Base-by-base conservation (phyloP, 2,329 filamentous ascomycete species). In the Exophiala sp. region DNA sequence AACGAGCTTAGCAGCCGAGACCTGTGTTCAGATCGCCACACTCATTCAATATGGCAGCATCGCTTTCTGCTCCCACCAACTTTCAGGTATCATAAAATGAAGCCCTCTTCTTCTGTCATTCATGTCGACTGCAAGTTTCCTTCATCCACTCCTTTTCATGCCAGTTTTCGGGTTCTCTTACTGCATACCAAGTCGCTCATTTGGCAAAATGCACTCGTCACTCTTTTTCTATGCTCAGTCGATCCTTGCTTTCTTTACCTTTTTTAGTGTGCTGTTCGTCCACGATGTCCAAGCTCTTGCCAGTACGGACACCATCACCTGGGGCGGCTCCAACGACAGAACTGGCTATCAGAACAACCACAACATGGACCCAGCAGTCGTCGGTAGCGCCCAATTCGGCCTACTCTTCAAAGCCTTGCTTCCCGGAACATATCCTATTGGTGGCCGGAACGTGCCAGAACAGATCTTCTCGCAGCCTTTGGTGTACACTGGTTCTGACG, bases 361-460 rank as follows among this genome's bases (percentile, higher is more conserved):
- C 64, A 85, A 85, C 66, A 80, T 85, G 76, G 80, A 85, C 62
- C 82, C 82, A 1, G 72, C 77, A 11, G 69, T 84, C 7, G 80
- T 85, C 2, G 75, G 71, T 38, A 80, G 78, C 51, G 66, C 75
- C 2, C 73, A 79, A 47, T 85, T 75, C 60, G 71, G 71, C 32
- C 67, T 67, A 20, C 61, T 73, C 3, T 68, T 71, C 35, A 70
- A 68, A 4, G 59, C 76, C 0, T 44, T 62, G 0, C 71, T 84
- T 1, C 78, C 80, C 0, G 81, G 81, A 5, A 73, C 69, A 14
- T 84, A 81, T 65, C 47, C 29, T 20, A 52, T 56, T 43, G 45
- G 41, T 10, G 53, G 53, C n/a, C 72, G 74, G 35, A 73, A 72
- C 12, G 69, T 68, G 1, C 52, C 69, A 1, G 82, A 84, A 63